A percentile compares a stretch with the other conserved stretches of the same genome.
Evolutionary conservation across 768 basidiomycete genomes (phyloP).

Genomic region (Pisolithus tinctorius): DNA sequence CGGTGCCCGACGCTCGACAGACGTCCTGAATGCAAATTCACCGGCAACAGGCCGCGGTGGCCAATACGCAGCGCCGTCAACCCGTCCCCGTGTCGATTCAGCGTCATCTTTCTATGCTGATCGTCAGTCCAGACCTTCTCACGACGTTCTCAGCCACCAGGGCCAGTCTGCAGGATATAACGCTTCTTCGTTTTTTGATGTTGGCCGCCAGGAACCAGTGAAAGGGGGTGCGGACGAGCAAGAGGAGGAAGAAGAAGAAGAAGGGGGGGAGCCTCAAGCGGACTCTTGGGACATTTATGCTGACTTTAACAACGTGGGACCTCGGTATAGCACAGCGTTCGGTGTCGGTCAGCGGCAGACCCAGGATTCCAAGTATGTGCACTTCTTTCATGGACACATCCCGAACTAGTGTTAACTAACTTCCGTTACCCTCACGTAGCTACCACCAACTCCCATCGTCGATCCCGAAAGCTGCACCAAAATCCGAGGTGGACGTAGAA

Average conservation of each 20-base stretch:
- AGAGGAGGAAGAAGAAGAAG: constrained; percentile 31
- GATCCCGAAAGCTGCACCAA: constrained; percentile 18
- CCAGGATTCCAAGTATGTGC: constrained; percentile 41
- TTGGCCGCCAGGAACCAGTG: constrained; percentile 68
- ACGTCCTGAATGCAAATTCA: constrained; percentile 50
- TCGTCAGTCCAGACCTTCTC: constrained; percentile 33
- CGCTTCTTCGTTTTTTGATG: constrained; percentile 56
- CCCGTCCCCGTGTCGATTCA: constrained; percentile 53
- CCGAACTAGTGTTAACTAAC: neutral
- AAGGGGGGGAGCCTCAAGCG: constrained; percentile 24
- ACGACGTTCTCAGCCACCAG: constrained; percentile 36
- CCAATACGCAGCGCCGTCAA: constrained; percentile 8
- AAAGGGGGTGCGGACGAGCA: constrained; percentile 70
- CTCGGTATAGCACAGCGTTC: constrained; percentile 64
- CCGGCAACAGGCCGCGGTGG: constrained; percentile 19
- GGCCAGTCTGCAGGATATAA: constrained; percentile 69
- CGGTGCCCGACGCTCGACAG: constrained; percentile 53
- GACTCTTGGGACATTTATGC: constrained; percentile 76
- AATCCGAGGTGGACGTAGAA: constrained; percentile 32
- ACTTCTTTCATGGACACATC: constrained; percentile 1
- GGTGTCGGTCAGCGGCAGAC: constrained; percentile 27
- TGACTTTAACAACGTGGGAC: constrained; percentile 85
- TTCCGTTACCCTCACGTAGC: constrained; percentile 16
- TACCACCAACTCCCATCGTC: constrained; percentile 39
- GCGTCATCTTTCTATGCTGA: constrained; percentile 62